These are phyloP conservation scores for Xylaria sp. DNA, from an alignment of 2,329 filamentous ascomycete species.

Conservation along the genomic window DNA sequence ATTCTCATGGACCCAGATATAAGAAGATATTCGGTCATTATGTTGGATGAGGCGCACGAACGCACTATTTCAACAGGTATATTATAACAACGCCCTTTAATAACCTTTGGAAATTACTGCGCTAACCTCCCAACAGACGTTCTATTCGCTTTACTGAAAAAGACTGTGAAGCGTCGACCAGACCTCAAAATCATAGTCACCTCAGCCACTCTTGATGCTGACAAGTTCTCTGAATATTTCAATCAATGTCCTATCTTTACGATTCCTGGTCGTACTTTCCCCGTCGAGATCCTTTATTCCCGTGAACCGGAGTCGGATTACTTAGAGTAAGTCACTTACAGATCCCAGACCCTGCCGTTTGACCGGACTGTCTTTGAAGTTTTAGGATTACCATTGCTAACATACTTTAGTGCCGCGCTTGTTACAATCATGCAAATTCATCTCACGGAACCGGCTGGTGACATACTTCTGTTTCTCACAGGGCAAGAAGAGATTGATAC, in stretches of 20 bases:
- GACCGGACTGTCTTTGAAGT: not conserved
- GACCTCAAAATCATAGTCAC: constrained; percentile 97
- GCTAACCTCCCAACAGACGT: constrained; percentile 68
- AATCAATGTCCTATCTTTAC: constrained; percentile 96
- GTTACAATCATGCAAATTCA: constrained; percentile 99
- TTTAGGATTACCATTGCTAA: constrained; percentile 17
- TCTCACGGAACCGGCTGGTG: constrained; percentile 87
- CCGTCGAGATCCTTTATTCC: constrained; percentile 95
- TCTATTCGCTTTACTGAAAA: constrained; percentile 92
- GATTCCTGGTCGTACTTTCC: constrained; percentile 93
- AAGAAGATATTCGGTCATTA: constrained; percentile 92
- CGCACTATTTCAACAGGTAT: constrained; percentile 83
- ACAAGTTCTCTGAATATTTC: constrained; percentile 97
- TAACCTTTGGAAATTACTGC: not conserved
- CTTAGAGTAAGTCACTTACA: constrained; percentile 65
- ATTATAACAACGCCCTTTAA: not conserved
- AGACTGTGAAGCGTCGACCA: constrained; percentile 84
- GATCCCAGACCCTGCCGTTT: not conserved
- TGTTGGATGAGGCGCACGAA: constrained; percentile 98
- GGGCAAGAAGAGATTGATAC: constrained; percentile 99
- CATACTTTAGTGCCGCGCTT: constrained; percentile 70
- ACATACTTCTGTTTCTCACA: constrained; percentile 96
- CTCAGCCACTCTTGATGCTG: constrained; percentile 93
- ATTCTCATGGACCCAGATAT: constrained; percentile 92
- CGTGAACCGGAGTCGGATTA: constrained; percentile 96